These are phyloP conservation scores for Emmonsiellopsis sp. DNA, from an alignment of 2,329 filamentous ascomycete genomes.

Conservation along the genomic window DNA sequence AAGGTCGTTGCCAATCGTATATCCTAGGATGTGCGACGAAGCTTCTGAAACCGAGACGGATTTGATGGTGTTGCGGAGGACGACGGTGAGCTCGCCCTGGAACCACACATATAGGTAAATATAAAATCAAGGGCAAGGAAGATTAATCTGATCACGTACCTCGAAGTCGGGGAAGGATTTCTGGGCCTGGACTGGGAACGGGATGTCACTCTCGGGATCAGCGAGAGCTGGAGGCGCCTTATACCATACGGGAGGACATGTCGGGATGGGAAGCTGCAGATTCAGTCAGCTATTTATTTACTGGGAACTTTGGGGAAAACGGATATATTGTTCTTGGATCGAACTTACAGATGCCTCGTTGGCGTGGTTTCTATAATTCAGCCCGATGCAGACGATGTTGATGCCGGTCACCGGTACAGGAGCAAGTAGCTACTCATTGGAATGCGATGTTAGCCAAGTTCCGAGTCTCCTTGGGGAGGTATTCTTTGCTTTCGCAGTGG, in stretches of 20 bases:
- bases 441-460: neutral
- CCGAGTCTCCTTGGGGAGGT: neutral
- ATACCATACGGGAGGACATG: neutral
- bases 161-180: neutral
- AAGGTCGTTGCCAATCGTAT: neutral
- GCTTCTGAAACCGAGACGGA: neutral
- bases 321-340: neutral
- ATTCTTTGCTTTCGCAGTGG: too few relatives aligned
- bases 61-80: neutral
- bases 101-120: neutral
- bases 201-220: neutral
- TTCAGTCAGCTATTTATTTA: neutral
- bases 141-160: neutral
- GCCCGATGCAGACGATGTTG: neutral
- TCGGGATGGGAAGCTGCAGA: neutral
- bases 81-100: neutral
- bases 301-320: neutral
- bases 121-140: too few relatives aligned
- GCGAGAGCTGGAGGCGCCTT: neutral
- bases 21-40: neutral
- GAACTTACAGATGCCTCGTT: slow-evolving; percentile 20
- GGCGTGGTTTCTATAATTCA: slow-evolving; percentile 2
- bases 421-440: neutral
- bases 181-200: neutral
- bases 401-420: neutral